Base-by-base conservation (phyloP, 2,329 filamentous ascomycete species). In the Ceratocystis cacaofunesta region DNA sequence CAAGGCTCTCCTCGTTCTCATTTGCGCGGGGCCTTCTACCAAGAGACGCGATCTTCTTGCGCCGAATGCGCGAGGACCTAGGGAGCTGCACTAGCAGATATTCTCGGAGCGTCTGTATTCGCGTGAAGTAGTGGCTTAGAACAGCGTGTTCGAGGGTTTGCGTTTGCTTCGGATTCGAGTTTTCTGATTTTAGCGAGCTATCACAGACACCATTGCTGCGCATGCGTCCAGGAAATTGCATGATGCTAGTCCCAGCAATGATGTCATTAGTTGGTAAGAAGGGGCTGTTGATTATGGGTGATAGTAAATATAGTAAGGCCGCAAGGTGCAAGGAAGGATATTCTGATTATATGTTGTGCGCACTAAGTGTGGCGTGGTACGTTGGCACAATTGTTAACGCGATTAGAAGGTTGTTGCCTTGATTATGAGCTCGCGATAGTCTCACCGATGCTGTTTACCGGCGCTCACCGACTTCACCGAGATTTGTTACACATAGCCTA, bases 81-180 rank as follows among this genome's bases (percentile, higher is more conserved):
- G 89, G 87, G 10, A 95, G 80, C 67, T 79, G 82, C 22, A 78
- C 77, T 61, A 92, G 76, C 48, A 92, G 76, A 75, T 90, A 89
- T 66, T 87, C 79, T 70, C 90, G 85, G 66, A 96, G 77, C 0
- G 85, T 85, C 65, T 83, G 74, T 12, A 91, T 80, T 60, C 79
- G 75, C 6, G 80, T 75, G 74, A 91, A 95, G 75, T 86, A 88
- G 36, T 62, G 60, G 44, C 66, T 63, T 5, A 67, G 50, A 1
- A 67, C 63, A 6, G 28, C 44, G 22, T 65, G 63, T 7, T 65
- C 63, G 25, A 48, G 43, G 25, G 61, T 44, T 10, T 5, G 55
- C 55, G 17, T 3, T 25, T 28, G 28, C 44, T 50, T 61, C 3
- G 10, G n/a, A n/a, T 50, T 22, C 17, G 15, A 44, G 19, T 61